Conservation (phyloP, 805 yeast species). For the Kurtzmaniella cleridarum region DNA sequence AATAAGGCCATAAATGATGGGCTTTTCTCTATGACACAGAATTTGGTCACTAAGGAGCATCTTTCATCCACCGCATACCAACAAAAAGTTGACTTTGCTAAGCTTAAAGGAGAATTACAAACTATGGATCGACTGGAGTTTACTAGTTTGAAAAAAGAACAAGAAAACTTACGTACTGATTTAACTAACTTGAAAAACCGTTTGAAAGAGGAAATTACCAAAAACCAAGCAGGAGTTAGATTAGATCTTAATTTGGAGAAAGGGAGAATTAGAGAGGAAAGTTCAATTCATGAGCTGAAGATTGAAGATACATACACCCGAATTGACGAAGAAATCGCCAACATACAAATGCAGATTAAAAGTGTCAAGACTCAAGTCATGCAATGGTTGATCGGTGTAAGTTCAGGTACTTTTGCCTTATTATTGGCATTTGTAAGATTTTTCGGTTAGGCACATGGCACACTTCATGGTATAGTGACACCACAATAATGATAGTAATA, state of each 20-base stretch:
- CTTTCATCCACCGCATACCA: constrained; percentile 84
- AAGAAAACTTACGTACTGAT: constrained; percentile 77
- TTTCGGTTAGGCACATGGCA: constrained; percentile 45
- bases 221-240: constrained; percentile 83
- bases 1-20: constrained; percentile 76
- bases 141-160: constrained; percentile 75
- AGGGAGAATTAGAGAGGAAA: constrained; percentile 92
- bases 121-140: constrained; percentile 84
- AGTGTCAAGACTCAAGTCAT: constrained; percentile 92
- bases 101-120: constrained; percentile 85
- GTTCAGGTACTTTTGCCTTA: constrained; percentile 96
- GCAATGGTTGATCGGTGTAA: constrained; percentile 98
- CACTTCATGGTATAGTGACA: too few species aligned
- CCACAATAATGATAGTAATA: too few species aligned
- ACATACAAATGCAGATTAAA: constrained; percentile 93
- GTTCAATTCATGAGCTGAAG: constrained; percentile 86
- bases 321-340: constrained; percentile 91
- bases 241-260: constrained; percentile 89
- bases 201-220: constrained; percentile 86
- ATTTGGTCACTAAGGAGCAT: constrained; percentile 80
- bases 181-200: constrained; percentile 80
- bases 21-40: constrained; percentile 64
- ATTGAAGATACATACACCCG: constrained; percentile 93
- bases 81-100: constrained; percentile 95
- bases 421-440: constrained; percentile 88